Evolutionary conservation across 108 stramenopile species (phyloP).

Genomic region (Phaeodactylum tricornutum): DNA sequence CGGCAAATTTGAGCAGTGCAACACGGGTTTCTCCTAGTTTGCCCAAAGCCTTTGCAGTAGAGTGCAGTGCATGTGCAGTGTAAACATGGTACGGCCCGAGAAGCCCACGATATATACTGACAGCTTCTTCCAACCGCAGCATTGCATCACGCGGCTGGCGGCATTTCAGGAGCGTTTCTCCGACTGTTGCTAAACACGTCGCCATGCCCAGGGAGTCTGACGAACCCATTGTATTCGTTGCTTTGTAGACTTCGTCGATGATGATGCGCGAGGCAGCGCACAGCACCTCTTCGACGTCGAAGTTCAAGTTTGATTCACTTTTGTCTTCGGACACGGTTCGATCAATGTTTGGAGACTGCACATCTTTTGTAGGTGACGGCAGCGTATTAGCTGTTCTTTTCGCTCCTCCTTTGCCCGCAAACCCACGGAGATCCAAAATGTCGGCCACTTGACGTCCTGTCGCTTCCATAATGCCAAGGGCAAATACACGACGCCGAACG

Average conservation of each 20-base stretch:
- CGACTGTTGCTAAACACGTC: conserved; percentile 76
- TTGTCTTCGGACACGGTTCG: not conserved
- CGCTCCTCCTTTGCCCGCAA: conserved; percentile 18
- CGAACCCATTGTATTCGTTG: conserved; percentile 27
- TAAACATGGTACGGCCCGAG: conserved; percentile 51
- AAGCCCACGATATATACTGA: conserved; percentile 53
- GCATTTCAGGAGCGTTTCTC: conserved; percentile 67
- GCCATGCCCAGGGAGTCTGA: conserved; percentile 57
- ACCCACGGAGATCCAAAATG: conserved; percentile 59
- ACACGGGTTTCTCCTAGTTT: conserved; percentile 66
- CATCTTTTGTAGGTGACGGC: not conserved
- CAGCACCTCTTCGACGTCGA: conserved; percentile 52
- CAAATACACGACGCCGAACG: conserved; percentile 52
- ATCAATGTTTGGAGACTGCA: not conserved
- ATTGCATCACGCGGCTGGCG: conserved; percentile 71
- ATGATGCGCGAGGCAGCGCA: conserved; percentile 64
- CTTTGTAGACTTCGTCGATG: conserved; percentile 52
- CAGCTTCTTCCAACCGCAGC: conserved; percentile 68
- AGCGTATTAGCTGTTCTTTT: not conserved
- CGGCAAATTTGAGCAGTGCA: conserved; percentile 66
- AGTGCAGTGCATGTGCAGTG: conserved; percentile 59
- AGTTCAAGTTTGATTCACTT: conserved; percentile 11
- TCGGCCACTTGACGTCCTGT: conserved; percentile 74
- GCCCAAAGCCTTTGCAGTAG: conserved; percentile 65
- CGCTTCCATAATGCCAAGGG: conserved; percentile 68